Base-by-base conservation (phyloP, 2,329 filamentous ascomycete species). In the Aspergillus persii region DNA sequence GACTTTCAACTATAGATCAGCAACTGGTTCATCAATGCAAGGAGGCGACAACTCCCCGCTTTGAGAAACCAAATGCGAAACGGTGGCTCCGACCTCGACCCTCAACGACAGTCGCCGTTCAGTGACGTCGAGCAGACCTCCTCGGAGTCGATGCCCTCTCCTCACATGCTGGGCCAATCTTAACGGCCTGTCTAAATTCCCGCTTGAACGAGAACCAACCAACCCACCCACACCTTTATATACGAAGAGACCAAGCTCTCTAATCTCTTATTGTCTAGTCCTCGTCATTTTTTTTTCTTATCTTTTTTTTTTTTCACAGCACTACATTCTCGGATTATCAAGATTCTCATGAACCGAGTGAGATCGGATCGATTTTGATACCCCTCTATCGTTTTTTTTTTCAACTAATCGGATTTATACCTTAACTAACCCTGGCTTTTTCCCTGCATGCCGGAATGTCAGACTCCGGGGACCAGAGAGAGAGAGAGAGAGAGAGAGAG, bases 11-110 rank as follows among this genome's bases (percentile, higher is more conserved):
- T 6, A n/a, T 15, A 82, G 80, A 80, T 82, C 53, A 82, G 80
- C 62, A 82, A 82, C 62, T 82, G 80, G 80, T 82, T 82, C 60
- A 82, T 82, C 61, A 82, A 82, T 61, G 80, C 80, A 6, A 69
- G 80, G 61, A 72, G 80, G 48, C 74, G 80, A 51, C 79, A 81
- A 57, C 68, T 81, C 4, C 79, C 80, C 26, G 76, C 77, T 15
- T 66, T 80, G n/a, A 75, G 77, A 44, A 78, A 77, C 54, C 76
- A 79, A 61, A 74, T 74, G 64, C 74, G 75, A n/a, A 73, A 66
- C 41, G 72, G 70, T 26, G 69, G 65, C 12, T 66, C 53, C 23
- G 72, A 73, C 47, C 52, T 65, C 12, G 71, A 74, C 44, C 62
- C 67, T 39, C 68, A 69, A 46, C 64, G 71, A 50, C 71, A 74